Evolutionary conservation across 768 basidiomycete species (phyloP).

Genomic region (Cytidiella melzeri): DNA sequence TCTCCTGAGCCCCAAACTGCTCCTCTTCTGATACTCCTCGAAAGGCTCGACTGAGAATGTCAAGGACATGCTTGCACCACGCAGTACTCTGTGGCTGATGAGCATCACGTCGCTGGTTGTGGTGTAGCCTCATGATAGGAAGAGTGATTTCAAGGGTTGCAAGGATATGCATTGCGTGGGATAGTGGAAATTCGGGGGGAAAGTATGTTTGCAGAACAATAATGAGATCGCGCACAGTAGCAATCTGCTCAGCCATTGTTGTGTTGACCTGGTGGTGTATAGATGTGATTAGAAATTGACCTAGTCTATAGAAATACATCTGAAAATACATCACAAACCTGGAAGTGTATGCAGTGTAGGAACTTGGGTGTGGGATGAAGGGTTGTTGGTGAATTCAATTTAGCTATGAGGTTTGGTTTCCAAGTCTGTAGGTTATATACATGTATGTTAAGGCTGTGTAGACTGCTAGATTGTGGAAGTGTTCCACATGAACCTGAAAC

Average conservation of each 20-base stretch:
- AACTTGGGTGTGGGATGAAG: neutral
- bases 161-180: neutral
- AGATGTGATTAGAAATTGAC: neutral
- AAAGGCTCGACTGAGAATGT: neutral
- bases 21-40: neutral
- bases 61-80: neutral
- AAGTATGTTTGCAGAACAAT: neutral
- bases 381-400: no score
- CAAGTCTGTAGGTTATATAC: no score
- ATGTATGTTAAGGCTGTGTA: no score
- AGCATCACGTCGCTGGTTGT: neutral
- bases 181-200: neutral
- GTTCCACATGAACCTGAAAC: no score
- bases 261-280: no score
- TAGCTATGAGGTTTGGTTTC: neutral
- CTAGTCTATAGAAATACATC: neutral
- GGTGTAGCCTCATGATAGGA: neutral
- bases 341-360: neutral
- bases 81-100: slow-evolving; percentile 1
- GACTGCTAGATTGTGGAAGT: no score
- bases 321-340: neutral
- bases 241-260: no score
- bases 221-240: neutral
- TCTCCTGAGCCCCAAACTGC: neutral
- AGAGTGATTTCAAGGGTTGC: neutral